Evolutionary conservation across 208 protist genomes (phyloP), one percentile per base, ranked within the genome.

Genomic region (Leishmania tarentolae): DNA sequence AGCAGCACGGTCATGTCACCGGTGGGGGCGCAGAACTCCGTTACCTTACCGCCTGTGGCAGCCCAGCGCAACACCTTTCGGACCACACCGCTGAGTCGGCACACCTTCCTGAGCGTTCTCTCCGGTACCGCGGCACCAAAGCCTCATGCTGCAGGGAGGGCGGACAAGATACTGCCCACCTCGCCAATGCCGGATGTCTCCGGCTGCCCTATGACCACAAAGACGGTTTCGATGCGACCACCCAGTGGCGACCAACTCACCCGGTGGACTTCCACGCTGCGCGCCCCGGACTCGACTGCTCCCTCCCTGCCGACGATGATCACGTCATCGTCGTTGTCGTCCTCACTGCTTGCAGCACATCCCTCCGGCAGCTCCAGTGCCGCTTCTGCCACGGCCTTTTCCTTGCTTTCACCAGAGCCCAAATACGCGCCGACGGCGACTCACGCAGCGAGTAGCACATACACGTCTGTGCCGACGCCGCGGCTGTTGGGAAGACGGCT

Each of bases 41-140:
- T 61, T 11, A 35, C 8, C 37, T 35, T 24, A 28, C 35, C 35
- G 19, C 53, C 13, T 35, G 56, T 24, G 6, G 50, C 35, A 17
- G 40, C 35, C 35, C 53, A 61, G n/a, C 53, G 19, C 53, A 21
- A 46, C 40, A 3, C 28, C 73, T 77, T 65, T 3, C 73, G 28
- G 35, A 56, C 3, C 6, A 46, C 73, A 28, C 73, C 73, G 40
- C 76, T 79, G 61, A 57, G 61, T 68, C 21, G 47, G 46, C 76
- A 61, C 61, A 72, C 76, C 76, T 79, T 79, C 46, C 37, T 56
- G 19, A 79, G 76, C 47, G 76, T n/a, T 42, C 40, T 79, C 35
- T 17, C 28, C 8, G 24, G 42, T 31, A 68, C 46, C 44, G 37
- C 28, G 42, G 40, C 76, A 42, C 21, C 61, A 47, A 15, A 11